Evolutionary conservation across 805 yeast genomes (phyloP), one percentile per base, ranked within the genome.

Genomic region (Teunomyces atbi): DNA sequence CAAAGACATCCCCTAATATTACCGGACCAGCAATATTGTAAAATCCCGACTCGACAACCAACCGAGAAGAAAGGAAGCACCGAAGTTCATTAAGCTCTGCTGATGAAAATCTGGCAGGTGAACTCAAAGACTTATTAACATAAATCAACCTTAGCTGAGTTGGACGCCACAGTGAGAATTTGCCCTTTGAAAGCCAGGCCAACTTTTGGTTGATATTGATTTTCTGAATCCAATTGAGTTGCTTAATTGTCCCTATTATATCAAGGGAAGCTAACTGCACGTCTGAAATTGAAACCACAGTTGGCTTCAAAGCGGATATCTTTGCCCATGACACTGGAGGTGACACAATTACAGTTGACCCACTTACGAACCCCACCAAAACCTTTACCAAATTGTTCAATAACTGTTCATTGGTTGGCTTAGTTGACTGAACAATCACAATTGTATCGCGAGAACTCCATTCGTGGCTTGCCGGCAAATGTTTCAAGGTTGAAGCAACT

Each of bases 1-100:
- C 94, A 50, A 66, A 83, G 33, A 76, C 68, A 56, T 84, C 86
- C 1, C 84, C 80, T 35, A 74, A 70, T 6, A 84, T 54, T 0
- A 85, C 50, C 0, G 90, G 82, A 0, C 91, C 90, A 40, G 81
- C 54, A 0, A 79, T 64, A 21, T 74, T 74, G 32, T 62, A 60
- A 29, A 71, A 60, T 13, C 73, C 73, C 12, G 65, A 62, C 54
- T 86, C 90, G 13, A 67, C 61, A 1, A 85, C 67, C 0, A 83
- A 64, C 48, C 89, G 68, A 1, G 80, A 52, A 1, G 79, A 79
- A 3, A 77, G 59, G 1, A 71, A 43, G 0, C 82, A 70, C 45
- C 83, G 69, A 6, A 78, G 45, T 3, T 57, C 48, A 43, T 78
- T 82, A 41, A 74, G 50, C 12, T 64, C 59, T 28, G 65, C 58